Conservation (phyloP, 768 basidiomycete species). For the Pleurotus sapidus region DNA sequence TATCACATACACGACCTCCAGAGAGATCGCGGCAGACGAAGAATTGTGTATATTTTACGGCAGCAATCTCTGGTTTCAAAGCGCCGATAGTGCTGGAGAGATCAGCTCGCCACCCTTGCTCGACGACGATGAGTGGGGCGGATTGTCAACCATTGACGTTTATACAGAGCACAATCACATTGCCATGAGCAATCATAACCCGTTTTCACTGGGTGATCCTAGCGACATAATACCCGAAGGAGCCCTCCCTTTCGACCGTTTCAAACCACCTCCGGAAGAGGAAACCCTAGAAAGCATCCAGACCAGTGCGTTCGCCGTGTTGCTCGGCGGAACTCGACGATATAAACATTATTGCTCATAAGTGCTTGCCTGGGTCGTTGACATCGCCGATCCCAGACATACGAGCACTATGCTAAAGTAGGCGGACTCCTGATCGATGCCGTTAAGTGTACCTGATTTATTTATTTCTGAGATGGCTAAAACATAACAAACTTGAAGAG, state of each 20-base stretch:
- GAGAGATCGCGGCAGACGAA: constrained; percentile 53
- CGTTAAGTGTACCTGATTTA: neutral
- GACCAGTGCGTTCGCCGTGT: constrained; percentile 38
- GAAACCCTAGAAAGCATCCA: constrained; percentile 63
- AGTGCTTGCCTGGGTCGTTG: constrained; percentile 80
- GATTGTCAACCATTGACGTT: constrained; percentile 26
- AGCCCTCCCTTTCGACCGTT: constrained; percentile 63
- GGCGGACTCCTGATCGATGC: constrained; percentile 10
- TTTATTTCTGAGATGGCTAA: constrained; percentile 57
- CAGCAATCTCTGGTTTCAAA: constrained; percentile 56
- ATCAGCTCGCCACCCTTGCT: neutral
- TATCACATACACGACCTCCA: constrained; percentile 60
- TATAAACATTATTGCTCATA: neutral
- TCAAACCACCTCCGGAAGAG: constrained; percentile 64
- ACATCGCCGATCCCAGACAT: constrained; percentile 59
- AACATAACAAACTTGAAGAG: constrained; percentile 56
- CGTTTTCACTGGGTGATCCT: constrained; percentile 32
- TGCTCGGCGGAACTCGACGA: neutral
- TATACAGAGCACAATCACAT: constrained; percentile 14
- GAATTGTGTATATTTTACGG: constrained; percentile 83
- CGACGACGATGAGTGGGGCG: constrained; percentile 43
- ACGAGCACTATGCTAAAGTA: constrained; percentile 66
- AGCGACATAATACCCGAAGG: constrained; percentile 52
- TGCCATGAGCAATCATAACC: constrained; percentile 15
- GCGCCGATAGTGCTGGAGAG: neutral